Percentiles rank a stretch among this genome's conserved stretches.
Conservation (phyloP, 2,329 filamentous ascomycete species). For the Fusarium pininemorale region DNA sequence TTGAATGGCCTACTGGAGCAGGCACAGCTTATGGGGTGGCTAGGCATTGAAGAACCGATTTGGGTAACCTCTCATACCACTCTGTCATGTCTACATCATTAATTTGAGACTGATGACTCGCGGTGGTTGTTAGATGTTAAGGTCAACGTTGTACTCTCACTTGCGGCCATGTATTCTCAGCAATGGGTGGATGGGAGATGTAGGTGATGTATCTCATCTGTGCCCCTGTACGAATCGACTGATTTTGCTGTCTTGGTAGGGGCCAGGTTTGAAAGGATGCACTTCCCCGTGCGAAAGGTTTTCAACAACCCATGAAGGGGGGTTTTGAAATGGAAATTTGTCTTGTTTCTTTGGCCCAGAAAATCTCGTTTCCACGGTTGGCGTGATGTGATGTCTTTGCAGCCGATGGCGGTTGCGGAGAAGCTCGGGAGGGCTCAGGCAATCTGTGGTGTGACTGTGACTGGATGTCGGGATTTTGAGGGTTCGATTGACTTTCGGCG, state of each 20-base stretch:
- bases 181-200: neutral
- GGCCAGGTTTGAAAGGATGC: slow-evolving; percentile 18
- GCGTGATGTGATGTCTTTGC: neutral
- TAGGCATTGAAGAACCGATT: slow-evolving; percentile 3
- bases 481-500: neutral
- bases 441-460: slow-evolving; percentile 31
- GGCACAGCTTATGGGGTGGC: neutral
- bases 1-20: neutral
- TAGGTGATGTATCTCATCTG: neutral
- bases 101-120: neutral
- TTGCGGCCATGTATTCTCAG: slow-evolving; percentile 12
- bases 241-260: slow-evolving; percentile 15
- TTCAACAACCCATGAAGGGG: neutral
- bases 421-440: slow-evolving; percentile 27
- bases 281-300: slow-evolving; percentile 1
- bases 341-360: neutral
- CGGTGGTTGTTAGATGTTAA: neutral
- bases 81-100: slow-evolving; percentile 1
- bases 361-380: neutral
- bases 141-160: slow-evolving; percentile 5
- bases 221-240: slow-evolving; percentile 19
- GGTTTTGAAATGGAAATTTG: neutral
- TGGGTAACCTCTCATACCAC: slow-evolving; percentile 3
- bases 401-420: slow-evolving; percentile 6
- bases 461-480: slow-evolving; percentile 25